Evolutionary conservation across 2,329 filamentous ascomycete genomes (phyloP), one percentile per base, ranked within the genome.

Genomic region (Hypoxylon rubiginosum): DNA sequence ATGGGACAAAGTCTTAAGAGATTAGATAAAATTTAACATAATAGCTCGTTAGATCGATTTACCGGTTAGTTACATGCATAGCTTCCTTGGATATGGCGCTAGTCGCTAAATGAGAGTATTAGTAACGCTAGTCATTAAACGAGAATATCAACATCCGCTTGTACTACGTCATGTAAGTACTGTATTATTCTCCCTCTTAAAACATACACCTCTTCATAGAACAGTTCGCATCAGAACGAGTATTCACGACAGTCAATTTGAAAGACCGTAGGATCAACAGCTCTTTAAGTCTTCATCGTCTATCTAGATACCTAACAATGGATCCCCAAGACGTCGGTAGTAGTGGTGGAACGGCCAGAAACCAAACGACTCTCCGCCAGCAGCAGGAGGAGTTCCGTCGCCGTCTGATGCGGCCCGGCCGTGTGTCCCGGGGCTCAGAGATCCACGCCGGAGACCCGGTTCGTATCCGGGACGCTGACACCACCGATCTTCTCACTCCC

Each of bases 351-450:
- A 36, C 26, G 17, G 17, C 30, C 30, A 58, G 67, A 49, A 64
- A 58, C 43, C 60, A 64, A 53, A 52, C 57, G 55, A 62, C 46
- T 36, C 66, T 70, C 46, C 73, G 69, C 9, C 69, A 72, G 17
- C 72, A 74, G 15, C 64, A 66, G 50, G 69, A 69, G 56, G 72
- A 74, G 13, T 68, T 71, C 21, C 71, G 67, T 34, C 69, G 72
- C 46, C 71, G 72, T 8, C 45, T 72, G 30, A 68, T 73, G 48
- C 62, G 71, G 24, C 69, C 71, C 24, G 66, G 68, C 54, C 72
- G 68, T 45, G 52, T 63, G 32, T 17, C 65, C n/a, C 62, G 58
- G 45, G 9, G 53, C 17, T 58, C 65, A 30, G 49, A 66, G 21
- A 52, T 58, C 48, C 52, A 39, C 15, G 9, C 26, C 56, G 62